These are phyloP conservation scores for Omphalotus guepiniiformis DNA, from an alignment of 768 basidiomycete genomes.

Conservation along the genomic window DNA sequence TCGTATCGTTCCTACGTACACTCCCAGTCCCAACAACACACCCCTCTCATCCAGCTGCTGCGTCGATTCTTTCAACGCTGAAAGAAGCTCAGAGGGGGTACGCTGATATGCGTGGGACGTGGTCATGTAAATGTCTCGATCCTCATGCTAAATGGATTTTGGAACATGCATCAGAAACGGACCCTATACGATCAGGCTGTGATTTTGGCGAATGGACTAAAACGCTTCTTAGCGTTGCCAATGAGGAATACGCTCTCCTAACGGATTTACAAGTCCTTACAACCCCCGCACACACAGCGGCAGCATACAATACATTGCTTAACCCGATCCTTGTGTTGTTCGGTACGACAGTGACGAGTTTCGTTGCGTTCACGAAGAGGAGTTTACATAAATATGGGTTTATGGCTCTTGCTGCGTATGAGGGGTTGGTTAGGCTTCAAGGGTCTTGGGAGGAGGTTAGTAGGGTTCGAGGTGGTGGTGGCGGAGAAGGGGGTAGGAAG, in stretches of 20 bases:
- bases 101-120: slow-evolving; percentile 81
- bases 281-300: slow-evolving; percentile 41
- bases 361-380: slow-evolving; percentile 66
- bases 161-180: slow-evolving; percentile 66
- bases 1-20: slow-evolving; percentile 66
- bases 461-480: slow-evolving; percentile 37
- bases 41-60: slow-evolving; percentile 76
- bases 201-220: slow-evolving; percentile 75
- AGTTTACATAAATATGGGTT: slow-evolving; percentile 76
- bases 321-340: slow-evolving; percentile 64
- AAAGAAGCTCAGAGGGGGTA: slow-evolving; percentile 79
- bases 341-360: slow-evolving; percentile 56
- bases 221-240: slow-evolving; percentile 54
- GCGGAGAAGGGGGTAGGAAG: slow-evolving; percentile 27
- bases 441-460: slow-evolving; percentile 66
- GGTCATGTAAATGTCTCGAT: slow-evolving; percentile 74
- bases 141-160: slow-evolving; percentile 63
- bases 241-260: slow-evolving; percentile 70
- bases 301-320: slow-evolving; percentile 60
- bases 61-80: slow-evolving; percentile 56
- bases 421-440: slow-evolving; percentile 52
- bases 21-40: slow-evolving; percentile 77
- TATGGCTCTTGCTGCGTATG: slow-evolving; percentile 71
- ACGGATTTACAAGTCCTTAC: slow-evolving; percentile 60
- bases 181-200: slow-evolving; percentile 58